Evolutionary conservation across 2,329 filamentous ascomycete species (phyloP).

Genomic region (Onygenales sp.): DNA sequence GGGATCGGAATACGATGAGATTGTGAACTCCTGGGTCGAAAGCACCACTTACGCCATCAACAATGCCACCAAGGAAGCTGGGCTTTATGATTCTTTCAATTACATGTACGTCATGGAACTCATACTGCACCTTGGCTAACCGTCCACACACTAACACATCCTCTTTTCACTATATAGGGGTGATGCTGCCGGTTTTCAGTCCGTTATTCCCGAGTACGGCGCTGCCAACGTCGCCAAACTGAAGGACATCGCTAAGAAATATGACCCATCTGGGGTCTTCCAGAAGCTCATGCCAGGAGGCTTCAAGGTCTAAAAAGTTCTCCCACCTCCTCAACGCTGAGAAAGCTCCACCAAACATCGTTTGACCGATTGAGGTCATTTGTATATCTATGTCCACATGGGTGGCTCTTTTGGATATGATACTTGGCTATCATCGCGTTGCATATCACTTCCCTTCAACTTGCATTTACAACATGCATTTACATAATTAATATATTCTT

Average conservation of each 20-base stretch:
- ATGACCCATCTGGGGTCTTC: not conserved
- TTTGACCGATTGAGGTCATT: too few relatives aligned
- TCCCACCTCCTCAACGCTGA: not conserved
- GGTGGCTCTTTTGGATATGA: too few relatives aligned
- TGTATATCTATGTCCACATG: too few relatives aligned
- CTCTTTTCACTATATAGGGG: not conserved
- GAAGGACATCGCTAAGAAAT: not conserved
- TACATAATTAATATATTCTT: too few relatives aligned
- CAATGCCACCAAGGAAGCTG: not conserved
- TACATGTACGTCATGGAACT: not conserved
- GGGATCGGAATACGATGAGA: conserved; percentile 8
- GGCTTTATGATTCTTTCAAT: not conserved
- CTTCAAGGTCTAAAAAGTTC: not conserved
- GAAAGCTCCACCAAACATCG: too few relatives aligned
- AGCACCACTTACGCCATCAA: conserved; percentile 20
- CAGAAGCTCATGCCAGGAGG: conserved; percentile 2
- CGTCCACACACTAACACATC: not conserved
- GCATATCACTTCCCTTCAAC: too few relatives aligned
- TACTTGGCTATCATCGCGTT: too few relatives aligned
- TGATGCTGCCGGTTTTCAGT: not conserved
- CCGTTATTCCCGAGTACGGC: not conserved
- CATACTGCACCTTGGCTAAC: not conserved
- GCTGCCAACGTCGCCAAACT: not conserved
- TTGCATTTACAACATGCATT: too few relatives aligned
- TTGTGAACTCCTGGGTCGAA: conserved; percentile 25